Base-by-base conservation (phyloP, 331 rosid species). In the Ulmus americana region DNA sequence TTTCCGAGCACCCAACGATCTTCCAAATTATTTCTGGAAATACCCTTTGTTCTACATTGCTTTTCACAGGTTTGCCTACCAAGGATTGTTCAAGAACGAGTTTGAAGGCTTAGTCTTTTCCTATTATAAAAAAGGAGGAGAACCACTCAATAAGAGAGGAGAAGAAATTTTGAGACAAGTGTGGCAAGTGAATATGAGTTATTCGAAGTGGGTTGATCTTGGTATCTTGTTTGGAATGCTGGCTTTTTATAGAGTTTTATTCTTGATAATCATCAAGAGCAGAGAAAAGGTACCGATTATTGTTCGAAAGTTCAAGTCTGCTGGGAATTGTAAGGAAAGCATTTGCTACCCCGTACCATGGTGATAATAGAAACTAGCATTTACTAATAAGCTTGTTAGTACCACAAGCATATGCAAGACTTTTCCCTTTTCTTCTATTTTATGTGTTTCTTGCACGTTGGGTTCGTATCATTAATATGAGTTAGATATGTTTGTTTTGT, bases 151-250 rank as follows among this genome's bases (percentile, higher is more conserved):
- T n/a, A 6, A 75, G 5, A 55, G 13, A 3, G 68, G 71, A 6
- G 75, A 73, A 39, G 46, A 59, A 18, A 74, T 84, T 40, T 18
- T 84, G 47, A 65, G 63, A 54, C 52, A 54, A 10, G 38, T 1
- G 1, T 74, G 62, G 63, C 55, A 77, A 77, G 65, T 55, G 38
- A 61, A 84, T 16, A 75, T 72, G 95, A 61, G 79, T 45, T 83
- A 81, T 39, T 86, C 95, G 5, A 86, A 86, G 77, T 89, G 96
- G 91, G 80, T 78, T 44, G 81, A 86, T 83, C 80, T 89, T 59
- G 86, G 62, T 9, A 16, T 84, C 2, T 68, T 90, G 72, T 5
- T 83, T 0, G 90, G 75, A 40, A 90, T 63, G 80, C 22, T 70
- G 2, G 45, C 78, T 63, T 8, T 80, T 5, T 84, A 78, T 50